These are phyloP conservation scores for Rhizophagus prolifer DNA, from an alignment of 192 early-diverging fungal species.

Conservation along the genomic window DNA sequence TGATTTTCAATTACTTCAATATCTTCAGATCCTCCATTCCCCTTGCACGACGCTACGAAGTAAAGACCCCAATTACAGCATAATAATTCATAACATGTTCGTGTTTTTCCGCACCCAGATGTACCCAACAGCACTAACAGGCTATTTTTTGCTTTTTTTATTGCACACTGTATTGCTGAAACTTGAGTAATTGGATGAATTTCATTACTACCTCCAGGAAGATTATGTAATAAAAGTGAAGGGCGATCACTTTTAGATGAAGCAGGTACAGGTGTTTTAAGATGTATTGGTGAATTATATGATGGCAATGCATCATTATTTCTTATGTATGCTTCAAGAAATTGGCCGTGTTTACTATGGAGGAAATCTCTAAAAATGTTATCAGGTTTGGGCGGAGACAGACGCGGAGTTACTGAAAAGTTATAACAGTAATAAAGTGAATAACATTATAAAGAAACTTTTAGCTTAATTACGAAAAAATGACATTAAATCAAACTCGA, in stretches of 20 bases:
- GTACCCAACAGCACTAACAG: background rate
- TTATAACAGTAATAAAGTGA: background rate
- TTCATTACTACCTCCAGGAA: background rate
- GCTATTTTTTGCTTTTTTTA: conserved; percentile 3
- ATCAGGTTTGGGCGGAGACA: background rate
- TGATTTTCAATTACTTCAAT: background rate
- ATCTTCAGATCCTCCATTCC: background rate
- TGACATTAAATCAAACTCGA: too few species aligned
- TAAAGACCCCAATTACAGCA: background rate
- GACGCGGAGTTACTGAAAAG: background rate
- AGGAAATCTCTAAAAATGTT: background rate
- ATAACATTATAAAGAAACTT: background rate
- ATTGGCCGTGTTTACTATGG: background rate
- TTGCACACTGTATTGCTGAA: background rate
- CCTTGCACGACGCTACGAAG: background rate
- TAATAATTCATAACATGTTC: conserved; percentile 3
- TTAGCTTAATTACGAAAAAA: background rate
- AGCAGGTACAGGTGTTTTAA: background rate
- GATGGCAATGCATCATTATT: conserved; percentile 5
- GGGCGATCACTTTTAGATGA: background rate
- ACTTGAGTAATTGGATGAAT: background rate
- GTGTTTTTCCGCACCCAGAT: background rate
- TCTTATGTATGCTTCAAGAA: background rate
- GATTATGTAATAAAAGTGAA: background rate
- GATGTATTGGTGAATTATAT: background rate